These are phyloP conservation scores for Penicillium nucicola DNA, from an alignment of 495 filamentous ascomycete species.

Conservation along the genomic window DNA sequence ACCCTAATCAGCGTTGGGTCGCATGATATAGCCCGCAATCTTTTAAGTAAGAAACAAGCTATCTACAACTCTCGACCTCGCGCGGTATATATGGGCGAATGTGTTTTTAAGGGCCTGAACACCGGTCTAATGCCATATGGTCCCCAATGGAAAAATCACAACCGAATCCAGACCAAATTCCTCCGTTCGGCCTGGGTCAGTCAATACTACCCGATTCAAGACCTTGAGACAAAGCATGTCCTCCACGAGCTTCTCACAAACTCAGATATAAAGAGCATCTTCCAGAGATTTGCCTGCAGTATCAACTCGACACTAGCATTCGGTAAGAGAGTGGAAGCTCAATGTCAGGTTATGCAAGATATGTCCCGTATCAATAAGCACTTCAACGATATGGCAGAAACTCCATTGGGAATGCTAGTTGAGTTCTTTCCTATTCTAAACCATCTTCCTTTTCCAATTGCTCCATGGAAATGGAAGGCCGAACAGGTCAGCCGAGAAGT, in stretches of 20 bases:
- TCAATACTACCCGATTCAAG: constrained; percentile 6
- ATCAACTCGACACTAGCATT: too few relatives aligned
- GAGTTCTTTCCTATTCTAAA: constrained; percentile 41
- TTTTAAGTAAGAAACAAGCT: constrained; percentile 21
- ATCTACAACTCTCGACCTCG: constrained; percentile 15
- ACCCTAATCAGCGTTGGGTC: constrained; percentile 25
- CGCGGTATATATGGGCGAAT: constrained; percentile 17
- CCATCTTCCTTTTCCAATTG: constrained; percentile 37
- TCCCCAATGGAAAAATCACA: constrained; percentile 4
- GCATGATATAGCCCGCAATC: constrained; percentile 27
- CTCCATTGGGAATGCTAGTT: too few relatives aligned
- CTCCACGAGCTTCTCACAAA: too few relatives aligned
- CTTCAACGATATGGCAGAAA: too few relatives aligned
- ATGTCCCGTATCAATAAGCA: too few relatives aligned
- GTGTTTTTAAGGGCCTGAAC: constrained; percentile 15
- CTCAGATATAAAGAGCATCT: too few relatives aligned
- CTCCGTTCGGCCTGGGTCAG: neutral
- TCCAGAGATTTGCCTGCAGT: too few relatives aligned
- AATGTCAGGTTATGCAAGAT: too few relatives aligned
- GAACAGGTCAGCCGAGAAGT: constrained; percentile 26
- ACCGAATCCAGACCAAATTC: constrained; percentile 3
- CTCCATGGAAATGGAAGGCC: constrained; percentile 50
- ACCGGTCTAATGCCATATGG: constrained; percentile 17
- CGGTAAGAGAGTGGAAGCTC: neutral
- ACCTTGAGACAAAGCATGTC: constrained; percentile 14